Conservation (phyloP, 495 filamentous ascomycete genomes). For the Oidiodendron maius region DNA sequence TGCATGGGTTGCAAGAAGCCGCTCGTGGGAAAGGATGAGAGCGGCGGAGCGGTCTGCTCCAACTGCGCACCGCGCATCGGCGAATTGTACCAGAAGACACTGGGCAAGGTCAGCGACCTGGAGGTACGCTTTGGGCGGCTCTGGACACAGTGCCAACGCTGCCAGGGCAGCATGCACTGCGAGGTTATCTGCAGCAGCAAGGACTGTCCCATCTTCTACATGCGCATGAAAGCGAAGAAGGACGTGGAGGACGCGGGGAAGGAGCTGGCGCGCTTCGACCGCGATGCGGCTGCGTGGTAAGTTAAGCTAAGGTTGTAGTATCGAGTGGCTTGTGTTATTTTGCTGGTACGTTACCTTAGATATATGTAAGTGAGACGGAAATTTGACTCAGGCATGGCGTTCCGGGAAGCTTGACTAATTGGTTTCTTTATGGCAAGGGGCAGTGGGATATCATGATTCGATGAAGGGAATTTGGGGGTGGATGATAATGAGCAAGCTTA, state of each 20-base stretch:
- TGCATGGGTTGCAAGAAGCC: conserved; percentile 99
- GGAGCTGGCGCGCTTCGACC: conserved; percentile 87
- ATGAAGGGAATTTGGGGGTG: too few relatives aligned
- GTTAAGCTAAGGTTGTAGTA: background rate
- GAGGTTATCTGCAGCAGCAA: conserved; percentile 95
- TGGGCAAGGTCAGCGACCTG: conserved; percentile 81
- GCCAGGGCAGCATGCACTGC: conserved; percentile 94
- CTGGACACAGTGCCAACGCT: conserved; percentile 98
- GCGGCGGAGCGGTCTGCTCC: conserved; percentile 79
- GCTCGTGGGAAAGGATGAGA: conserved; percentile 69
- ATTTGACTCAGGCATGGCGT: background rate
- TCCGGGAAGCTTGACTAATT: background rate
- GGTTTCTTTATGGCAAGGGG: too few relatives aligned
- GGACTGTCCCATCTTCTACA: conserved; percentile 99
- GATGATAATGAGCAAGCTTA: too few relatives aligned
- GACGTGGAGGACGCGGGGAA: conserved; percentile 93
- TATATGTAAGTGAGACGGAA: too few relatives aligned
- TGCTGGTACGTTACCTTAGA: too few relatives aligned
- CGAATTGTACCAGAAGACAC: conserved; percentile 87
- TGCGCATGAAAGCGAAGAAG: conserved; percentile 99
- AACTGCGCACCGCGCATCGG: conserved; percentile 79
- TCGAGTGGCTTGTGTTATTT: too few relatives aligned
- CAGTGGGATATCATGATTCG: too few relatives aligned
- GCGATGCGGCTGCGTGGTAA: conserved; percentile 50
- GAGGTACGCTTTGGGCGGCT: conserved; percentile 88